These are phyloP conservation scores for Kalmusia sp. DNA, from an alignment of 2,329 filamentous ascomycete species.

Conservation along the genomic window DNA sequence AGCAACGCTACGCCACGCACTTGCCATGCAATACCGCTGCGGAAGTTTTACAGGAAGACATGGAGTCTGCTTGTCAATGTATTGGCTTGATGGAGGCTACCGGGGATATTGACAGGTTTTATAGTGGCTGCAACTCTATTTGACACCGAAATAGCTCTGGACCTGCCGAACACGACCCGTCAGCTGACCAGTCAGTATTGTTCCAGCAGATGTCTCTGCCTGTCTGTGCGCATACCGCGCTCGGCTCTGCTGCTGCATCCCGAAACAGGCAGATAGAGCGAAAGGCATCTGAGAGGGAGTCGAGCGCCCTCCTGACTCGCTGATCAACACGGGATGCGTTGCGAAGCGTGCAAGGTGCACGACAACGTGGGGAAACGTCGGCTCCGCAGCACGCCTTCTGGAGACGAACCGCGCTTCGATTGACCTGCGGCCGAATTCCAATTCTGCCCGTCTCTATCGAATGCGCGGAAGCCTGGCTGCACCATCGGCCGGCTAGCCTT, in stretches of 20 bases:
- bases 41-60: constrained; percentile 2
- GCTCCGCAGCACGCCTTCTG: background rate
- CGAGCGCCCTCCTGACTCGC: no score
- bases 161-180: constrained; percentile 1
- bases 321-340: no score
- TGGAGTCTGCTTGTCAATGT: no score
- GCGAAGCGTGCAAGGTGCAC: background rate
- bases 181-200: constrained; percentile 5
- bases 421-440: no score
- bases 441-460: background rate
- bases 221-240: constrained; percentile 3
- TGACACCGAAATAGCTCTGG: background rate
- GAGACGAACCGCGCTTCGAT: no score
- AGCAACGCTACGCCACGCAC: background rate
- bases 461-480: constrained; percentile 14
- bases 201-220: background rate
- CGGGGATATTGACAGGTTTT: background rate
- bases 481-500: constrained; percentile 23
- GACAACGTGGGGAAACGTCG: background rate
- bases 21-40: background rate
- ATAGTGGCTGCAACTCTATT: background rate
- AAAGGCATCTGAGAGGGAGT: background rate
- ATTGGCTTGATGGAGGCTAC: background rate
- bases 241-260: background rate
- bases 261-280: background rate